Base-by-base conservation (phyloP, 352 stramenopile species). In the Pythium brachiatum region DNA sequence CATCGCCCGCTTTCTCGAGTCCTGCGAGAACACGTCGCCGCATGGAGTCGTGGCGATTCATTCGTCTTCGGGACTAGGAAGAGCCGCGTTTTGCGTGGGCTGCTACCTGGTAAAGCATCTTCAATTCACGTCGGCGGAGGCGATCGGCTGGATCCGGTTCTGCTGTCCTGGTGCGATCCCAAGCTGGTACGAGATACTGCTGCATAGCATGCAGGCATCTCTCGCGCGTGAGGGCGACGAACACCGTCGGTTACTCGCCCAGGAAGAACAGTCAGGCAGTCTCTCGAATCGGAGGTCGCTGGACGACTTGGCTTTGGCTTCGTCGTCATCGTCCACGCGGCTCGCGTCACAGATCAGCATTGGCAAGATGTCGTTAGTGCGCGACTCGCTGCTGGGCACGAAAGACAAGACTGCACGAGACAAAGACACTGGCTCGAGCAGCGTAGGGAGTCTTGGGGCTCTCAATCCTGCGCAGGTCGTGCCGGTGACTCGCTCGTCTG, bases 61-160 rank as follows among this genome's bases (percentile, higher is more conserved):
- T 74, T 98, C 88, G 83, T 44, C 97, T 7, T 54, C 59, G 2
- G 53, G 90, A 0, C 73, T 98, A 2, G 94, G 94, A 15, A 81
- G 91, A 7, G 98, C 96, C 0, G 95, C 92, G 1, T 98, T 94
- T 0, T 98, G 94, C 68, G 98, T 99, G 36, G 97, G 92, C 7
- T 97, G 93, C 53, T 99, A 98, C 69, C 70, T 99, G 32, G 99
- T 99, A 95, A 99, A 99, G 70, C 97, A 99, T 64, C 95, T 89
- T 36, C 70, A 72, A 31, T 96, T 99, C 48, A 98, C 95, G 0
- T 95, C 96, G 0, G 78, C 80, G 7, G 96, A 99, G 77, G 92
- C 83, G 5, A 97, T 99, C 62, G 95, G 86, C 0, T 99, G 95
- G 93, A 87, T 99, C 53, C 84, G 91, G n/a, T 92, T 99, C 56